Conservation (phyloP, 805 yeast species). For the Pichia exigua region DNA sequence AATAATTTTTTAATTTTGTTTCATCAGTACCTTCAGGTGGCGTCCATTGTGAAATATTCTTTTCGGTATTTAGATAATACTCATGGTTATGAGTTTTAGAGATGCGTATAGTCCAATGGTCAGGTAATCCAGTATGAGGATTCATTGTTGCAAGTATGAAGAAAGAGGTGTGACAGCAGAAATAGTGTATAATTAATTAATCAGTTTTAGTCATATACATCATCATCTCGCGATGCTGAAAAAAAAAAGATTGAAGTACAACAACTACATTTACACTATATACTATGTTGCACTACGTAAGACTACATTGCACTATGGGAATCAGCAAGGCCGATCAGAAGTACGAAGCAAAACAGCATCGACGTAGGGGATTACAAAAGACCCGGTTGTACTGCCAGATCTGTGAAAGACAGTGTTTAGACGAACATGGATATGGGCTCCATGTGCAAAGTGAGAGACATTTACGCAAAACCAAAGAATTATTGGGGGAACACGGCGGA, state of each 20-base stretch:
- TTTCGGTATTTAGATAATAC: constrained; percentile 65
- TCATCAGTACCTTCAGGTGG: constrained; percentile 80
- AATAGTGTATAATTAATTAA: too few relatives aligned
- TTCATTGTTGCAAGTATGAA: not conserved
- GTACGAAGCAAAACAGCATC: constrained; percentile 44
- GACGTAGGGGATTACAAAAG: constrained; percentile 81
- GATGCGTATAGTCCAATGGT: constrained; percentile 72
- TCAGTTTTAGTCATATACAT: too few relatives aligned
- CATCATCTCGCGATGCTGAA: too few relatives aligned
- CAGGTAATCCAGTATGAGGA: constrained; percentile 68
- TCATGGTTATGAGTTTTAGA: constrained; percentile 80
- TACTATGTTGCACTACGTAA: too few relatives aligned
- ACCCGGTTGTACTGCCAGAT: constrained; percentile 84
- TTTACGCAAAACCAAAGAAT: constrained; percentile 40
- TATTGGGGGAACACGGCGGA: constrained; percentile 37
- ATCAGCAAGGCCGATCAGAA: constrained; percentile 7
- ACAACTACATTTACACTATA: too few relatives aligned
- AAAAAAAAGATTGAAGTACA: too few relatives aligned
- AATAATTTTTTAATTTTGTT: constrained; percentile 47
- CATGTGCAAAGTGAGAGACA: constrained; percentile 84
- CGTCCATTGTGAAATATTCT: constrained; percentile 79
- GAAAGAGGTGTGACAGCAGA: too few relatives aligned
- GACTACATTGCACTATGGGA: not conserved
- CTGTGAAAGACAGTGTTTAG: constrained; percentile 90
- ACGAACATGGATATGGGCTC: constrained; percentile 89